These are phyloP conservation scores for Talaromyces pinophilus DNA, from an alignment of 2,329 filamentous ascomycete genomes.

Conservation along the genomic window DNA sequence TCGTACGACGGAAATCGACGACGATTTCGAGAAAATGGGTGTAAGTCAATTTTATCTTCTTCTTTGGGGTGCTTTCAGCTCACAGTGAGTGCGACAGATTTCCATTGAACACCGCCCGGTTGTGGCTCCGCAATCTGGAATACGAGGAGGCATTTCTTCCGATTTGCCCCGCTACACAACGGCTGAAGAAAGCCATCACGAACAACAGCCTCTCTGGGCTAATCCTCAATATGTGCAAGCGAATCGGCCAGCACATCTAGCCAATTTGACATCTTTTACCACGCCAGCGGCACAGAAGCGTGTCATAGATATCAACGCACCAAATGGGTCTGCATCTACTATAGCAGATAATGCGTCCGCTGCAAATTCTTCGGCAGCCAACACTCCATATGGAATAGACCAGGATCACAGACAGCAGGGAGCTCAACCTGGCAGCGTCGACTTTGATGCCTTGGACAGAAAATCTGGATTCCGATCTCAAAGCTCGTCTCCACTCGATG, in stretches of 20 bases:
- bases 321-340: constrained; percentile 50
- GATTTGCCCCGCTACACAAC: constrained; percentile 45
- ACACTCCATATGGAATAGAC: constrained; percentile 47
- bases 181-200: constrained; percentile 82
- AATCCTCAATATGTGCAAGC: constrained; percentile 74
- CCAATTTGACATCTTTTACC: constrained; percentile 38
- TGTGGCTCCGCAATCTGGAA: constrained; percentile 16
- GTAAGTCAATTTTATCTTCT: constrained; percentile 57
- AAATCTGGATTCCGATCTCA: constrained; percentile 41
- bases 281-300: constrained; percentile 50
- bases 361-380: constrained; percentile 46
- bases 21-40: constrained; percentile 85
- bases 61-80: constrained; percentile 10
- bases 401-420: constrained; percentile 32
- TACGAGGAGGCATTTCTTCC: constrained; percentile 27
- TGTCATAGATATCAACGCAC: constrained; percentile 44
- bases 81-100: constrained; percentile 15
- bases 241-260: constrained; percentile 29
- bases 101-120: constrained; percentile 22
- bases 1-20: constrained; percentile 71
- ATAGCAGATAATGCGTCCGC: constrained; percentile 47
- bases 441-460: constrained; percentile 36
- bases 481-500: constrained; percentile 43
- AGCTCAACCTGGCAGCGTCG: constrained; percentile 33
- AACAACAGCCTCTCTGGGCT: constrained; percentile 81